phyloP scores from a whole-genome alignment of 2,329 filamentous ascomycete genomes.

The Paraphaeosphaeria minitans region DNA sequence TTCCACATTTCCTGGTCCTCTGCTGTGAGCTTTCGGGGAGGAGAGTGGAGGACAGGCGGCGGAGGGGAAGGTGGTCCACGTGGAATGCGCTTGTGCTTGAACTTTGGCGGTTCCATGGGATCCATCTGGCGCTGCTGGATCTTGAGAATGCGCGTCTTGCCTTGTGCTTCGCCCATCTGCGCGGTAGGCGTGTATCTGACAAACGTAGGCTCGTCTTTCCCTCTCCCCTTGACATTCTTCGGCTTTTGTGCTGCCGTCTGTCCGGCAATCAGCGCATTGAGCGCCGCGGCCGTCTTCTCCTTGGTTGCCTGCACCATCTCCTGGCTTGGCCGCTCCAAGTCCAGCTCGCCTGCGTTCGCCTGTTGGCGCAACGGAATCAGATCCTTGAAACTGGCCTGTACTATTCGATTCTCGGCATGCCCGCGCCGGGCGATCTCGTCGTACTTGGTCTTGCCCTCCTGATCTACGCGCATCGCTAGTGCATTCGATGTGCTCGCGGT shows the following conservation, averaged over 20 bases:
- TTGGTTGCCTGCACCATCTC: slow-evolving; percentile 84
- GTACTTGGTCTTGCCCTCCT: slow-evolving; percentile 92
- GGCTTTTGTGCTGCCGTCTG: slow-evolving; percentile 92
- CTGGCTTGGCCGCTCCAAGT: slow-evolving; percentile 80
- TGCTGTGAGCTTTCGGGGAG: slow-evolving; percentile 90
- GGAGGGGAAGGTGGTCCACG: slow-evolving; percentile 90
- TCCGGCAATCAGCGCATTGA: slow-evolving; percentile 80
- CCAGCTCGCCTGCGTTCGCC: slow-evolving; percentile 90
- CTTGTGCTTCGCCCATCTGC: slow-evolving; percentile 87
- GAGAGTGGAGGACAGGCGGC: slow-evolving; percentile 92
- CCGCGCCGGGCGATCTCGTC: slow-evolving; percentile 92
- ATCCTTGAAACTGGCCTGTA: slow-evolving; percentile 96
- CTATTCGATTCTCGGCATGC: slow-evolving; percentile 79
- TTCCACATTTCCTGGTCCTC: slow-evolving; percentile 98
- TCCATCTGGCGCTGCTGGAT: slow-evolving; percentile 94
- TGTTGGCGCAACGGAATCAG: slow-evolving; percentile 91
- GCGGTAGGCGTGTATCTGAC: slow-evolving; percentile 95
- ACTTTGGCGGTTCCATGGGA: slow-evolving; percentile 96
- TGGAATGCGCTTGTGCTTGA: slow-evolving; percentile 98
- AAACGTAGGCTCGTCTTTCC: slow-evolving; percentile 84
- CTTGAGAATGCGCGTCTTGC: slow-evolving; percentile 97
- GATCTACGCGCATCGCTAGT: slow-evolving; percentile 88
- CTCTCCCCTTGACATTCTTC: slow-evolving; percentile 87
- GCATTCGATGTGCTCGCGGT: slow-evolving; percentile 71
- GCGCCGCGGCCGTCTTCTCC: slow-evolving; percentile 84